Evolutionary conservation across 306 rosid species (phyloP).

Genomic region (Gastrolobium bilobum): DNA sequence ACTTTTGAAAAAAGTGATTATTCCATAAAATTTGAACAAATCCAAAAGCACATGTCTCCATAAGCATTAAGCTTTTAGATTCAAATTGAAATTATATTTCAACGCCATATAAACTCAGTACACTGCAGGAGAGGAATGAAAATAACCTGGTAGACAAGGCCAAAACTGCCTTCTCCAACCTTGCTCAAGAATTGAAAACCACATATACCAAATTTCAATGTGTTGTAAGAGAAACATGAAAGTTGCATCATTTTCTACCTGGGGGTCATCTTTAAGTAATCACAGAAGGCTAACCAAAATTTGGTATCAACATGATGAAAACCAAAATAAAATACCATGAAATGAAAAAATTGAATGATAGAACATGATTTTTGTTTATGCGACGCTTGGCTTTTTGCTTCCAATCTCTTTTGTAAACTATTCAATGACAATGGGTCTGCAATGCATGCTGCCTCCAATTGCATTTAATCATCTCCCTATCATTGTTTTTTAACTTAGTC

Average conservation of each 20-base stretch:
- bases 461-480: neutral
- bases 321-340: neutral
- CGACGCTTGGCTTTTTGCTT: slow-evolving; percentile 29
- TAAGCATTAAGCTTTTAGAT: neutral
- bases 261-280: slow-evolving; percentile 37
- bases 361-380: neutral
- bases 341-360: neutral
- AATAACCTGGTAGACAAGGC: too few species aligned
- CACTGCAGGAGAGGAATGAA: neutral
- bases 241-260: slow-evolving; percentile 43
- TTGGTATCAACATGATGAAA: neutral
- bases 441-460: neutral
- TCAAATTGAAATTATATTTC: neutral
- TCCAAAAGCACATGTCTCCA: neutral
- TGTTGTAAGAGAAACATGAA: slow-evolving; percentile 62
- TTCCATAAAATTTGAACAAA: neutral
- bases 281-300: slow-evolving; percentile 6
- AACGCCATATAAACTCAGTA: neutral
- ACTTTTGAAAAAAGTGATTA: neutral
- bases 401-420: neutral
- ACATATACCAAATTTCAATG: slow-evolving; percentile 47
- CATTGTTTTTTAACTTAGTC: neutral
- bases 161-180: too few species aligned
- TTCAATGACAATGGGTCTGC: slow-evolving; percentile 1
- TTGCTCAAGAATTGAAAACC: too few species aligned